Base-by-base conservation (phyloP, 83 land plant species). In the Diphasiastrum complanatum region DNA sequence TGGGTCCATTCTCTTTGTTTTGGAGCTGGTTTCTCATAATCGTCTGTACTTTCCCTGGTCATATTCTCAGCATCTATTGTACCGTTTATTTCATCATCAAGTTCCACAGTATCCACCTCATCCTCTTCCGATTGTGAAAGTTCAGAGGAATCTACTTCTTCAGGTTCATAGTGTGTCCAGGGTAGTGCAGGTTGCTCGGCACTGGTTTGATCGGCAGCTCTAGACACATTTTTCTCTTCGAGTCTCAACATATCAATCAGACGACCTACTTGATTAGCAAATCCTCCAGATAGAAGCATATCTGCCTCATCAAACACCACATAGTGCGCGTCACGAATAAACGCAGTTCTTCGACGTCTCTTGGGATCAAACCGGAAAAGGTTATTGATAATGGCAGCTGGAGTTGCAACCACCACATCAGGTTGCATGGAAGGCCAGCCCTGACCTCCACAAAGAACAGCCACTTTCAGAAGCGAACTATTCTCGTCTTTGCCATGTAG, bases 281-380 rank as follows among this genome's bases (percentile, higher is more conserved):
- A 92, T 41, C 96, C 75, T 54, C 98, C 98, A 63, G 83, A 78
- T 19, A 92, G 73, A 24, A 92, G 87, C 91, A 92, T 74, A 46
- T 92, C 98, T 61, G 95, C 95, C 70, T 92, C 98, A 76, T 92
- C 98, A 75, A 88, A 92, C 4, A 92, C 96, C 83, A 90, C 88
- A 75, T 51, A 79, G 61, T 83, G 77, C 30, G 81, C 84, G 66
- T 79, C 74, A 26, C 91, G 81, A 10, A 83, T 12, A 61, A 92
- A 92, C 22, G 74, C 74, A 33, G 52, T 26, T 14, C 85, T 74
- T 12, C 85, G 81, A 11, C 58, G 36, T 27, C 58, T 75, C 63
- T 74, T 83, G 33, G 84, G 75, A 51, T 92, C 95, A 67, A 70
- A 74, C 32, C 75, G 82, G 66, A 76, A 75, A 23, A 89, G 82